phyloP scores from a whole-genome alignment of 805 yeast genomes.

The Kazachstania africana region DNA sequence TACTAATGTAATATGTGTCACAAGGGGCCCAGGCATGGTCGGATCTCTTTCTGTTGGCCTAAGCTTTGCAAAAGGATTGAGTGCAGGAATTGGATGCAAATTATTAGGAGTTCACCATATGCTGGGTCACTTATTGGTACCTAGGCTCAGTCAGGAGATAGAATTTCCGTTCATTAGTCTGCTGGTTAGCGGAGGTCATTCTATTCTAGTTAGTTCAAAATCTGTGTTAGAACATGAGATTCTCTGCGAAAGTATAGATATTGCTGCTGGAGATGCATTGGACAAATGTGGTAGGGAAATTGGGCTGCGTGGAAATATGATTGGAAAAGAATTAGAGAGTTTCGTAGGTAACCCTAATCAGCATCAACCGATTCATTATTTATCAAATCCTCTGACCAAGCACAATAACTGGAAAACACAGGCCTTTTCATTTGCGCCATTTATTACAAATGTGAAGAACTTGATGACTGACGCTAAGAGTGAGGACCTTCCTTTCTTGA shows the following conservation, averaged over 20 bases:
- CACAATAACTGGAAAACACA: slow-evolving; percentile 33
- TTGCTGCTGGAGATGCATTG: slow-evolving; percentile 86
- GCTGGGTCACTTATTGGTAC: slow-evolving; percentile 79
- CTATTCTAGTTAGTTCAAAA: slow-evolving; percentile 64
- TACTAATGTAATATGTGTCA: slow-evolving; percentile 57
- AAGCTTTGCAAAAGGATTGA: slow-evolving; percentile 75
- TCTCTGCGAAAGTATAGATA: slow-evolving; percentile 64
- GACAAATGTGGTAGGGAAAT: slow-evolving; percentile 86
- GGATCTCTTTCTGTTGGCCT: slow-evolving; percentile 78
- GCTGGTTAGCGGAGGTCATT: slow-evolving; percentile 89
- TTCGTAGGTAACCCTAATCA: slow-evolving; percentile 35
- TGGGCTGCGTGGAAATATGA: slow-evolving; percentile 71
- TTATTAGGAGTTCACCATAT: slow-evolving; percentile 89
- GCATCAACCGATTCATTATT: slow-evolving; percentile 1
- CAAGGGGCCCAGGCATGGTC: slow-evolving; percentile 95
- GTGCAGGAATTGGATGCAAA: slow-evolving; percentile 66
- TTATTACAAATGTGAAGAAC: slow-evolving; percentile 43
- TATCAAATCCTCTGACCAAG: slow-evolving; percentile 44
- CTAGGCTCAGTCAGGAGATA: slow-evolving; percentile 35
- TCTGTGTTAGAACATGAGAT: slow-evolving; percentile 58
- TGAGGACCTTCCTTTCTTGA: slow-evolving; percentile 11
- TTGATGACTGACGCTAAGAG: slow-evolving; percentile 10
- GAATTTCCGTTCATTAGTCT: slow-evolving; percentile 62
- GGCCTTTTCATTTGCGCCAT: slow-evolving; percentile 75
- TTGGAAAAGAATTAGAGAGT: slow-evolving; percentile 71